Percentiles rank a stretch among this genome's conserved stretches.
These are phyloP conservation scores for Sporothrix pseudoabietina DNA, from an alignment of 2,329 filamentous ascomycete species.

Conservation along the genomic window DNA sequence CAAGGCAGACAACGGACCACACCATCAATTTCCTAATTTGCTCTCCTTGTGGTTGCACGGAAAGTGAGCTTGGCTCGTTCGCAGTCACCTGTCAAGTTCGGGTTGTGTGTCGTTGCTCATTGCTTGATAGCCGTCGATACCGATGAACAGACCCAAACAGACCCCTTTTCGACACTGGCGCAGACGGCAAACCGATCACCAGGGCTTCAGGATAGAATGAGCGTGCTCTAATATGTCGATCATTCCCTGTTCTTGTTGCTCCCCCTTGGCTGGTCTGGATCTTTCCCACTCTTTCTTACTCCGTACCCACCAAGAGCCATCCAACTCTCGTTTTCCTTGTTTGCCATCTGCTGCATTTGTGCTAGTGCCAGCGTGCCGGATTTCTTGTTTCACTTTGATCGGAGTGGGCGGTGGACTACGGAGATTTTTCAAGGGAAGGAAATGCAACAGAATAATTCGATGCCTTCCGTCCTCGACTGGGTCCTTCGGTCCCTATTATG, in stretches of 20 bases:
- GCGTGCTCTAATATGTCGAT: background rate
- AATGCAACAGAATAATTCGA: background rate
- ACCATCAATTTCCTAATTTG: slow-evolving; percentile 15
- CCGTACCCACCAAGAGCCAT: background rate
- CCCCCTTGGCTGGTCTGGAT: background rate
- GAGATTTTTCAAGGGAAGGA: background rate
- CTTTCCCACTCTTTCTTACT: background rate
- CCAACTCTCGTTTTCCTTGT: background rate
- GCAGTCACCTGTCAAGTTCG: background rate
- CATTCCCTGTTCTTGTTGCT: slow-evolving; percentile 1
- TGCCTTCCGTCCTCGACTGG: background rate
- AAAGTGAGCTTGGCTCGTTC: background rate
- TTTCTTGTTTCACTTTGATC: slow-evolving; percentile 10
- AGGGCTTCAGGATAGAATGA: background rate
- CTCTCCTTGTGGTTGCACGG: background rate
- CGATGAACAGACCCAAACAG: background rate
- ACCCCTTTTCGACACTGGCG: background rate
- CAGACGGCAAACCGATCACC: background rate
- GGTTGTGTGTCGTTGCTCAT: background rate
- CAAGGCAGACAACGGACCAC: slow-evolving; percentile 3
- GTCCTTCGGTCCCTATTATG: background rate
- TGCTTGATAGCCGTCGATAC: background rate
- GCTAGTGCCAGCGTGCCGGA: background rate
- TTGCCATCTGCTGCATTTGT: slow-evolving; percentile 1
- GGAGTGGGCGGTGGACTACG: background rate